Evolutionary conservation across 2,329 filamentous ascomycete genomes (phyloP).

Genomic region (Fusarium temperatum): DNA sequence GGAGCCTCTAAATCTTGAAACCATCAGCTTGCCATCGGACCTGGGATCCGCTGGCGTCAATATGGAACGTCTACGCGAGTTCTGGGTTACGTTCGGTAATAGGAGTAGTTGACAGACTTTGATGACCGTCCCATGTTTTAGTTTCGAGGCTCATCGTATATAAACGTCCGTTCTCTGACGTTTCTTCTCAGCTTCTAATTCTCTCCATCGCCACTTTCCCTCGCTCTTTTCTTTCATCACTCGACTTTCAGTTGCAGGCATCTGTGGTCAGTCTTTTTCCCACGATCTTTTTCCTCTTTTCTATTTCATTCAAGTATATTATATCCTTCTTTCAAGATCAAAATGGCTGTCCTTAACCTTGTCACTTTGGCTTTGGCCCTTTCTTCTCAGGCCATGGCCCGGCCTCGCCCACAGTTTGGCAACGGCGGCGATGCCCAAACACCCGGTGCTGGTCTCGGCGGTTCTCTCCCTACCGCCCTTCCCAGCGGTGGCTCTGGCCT

Average conservation of each 20-base stretch:
- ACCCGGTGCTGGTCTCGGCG: conserved; percentile 25
- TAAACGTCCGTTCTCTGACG: conserved; percentile 27
- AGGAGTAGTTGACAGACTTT: conserved; percentile 8
- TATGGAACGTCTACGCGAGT: conserved; percentile 17
- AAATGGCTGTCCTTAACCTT: conserved; percentile 41
- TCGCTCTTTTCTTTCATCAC: conserved; percentile 36
- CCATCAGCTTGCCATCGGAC: conserved; percentile 29
- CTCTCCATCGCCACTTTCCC: conserved; percentile 37
- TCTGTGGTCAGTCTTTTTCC: conserved; percentile 40
- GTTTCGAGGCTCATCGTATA: conserved; percentile 8
- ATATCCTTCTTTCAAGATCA: conserved; percentile 15
- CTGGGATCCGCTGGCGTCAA: conserved; percentile 29
- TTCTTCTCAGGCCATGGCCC: conserved; percentile 32
- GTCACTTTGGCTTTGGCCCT: conserved; percentile 42
- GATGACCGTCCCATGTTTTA: conserved; percentile 11
- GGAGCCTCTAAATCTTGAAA: conserved; percentile 34
- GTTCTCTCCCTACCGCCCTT: conserved; percentile 4
- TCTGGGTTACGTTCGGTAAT: conserved; percentile 15
- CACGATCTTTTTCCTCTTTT: conserved; percentile 26
- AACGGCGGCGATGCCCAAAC: conserved; percentile 11
- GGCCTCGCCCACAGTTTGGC: conserved; percentile 26
- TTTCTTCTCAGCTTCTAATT: conserved; percentile 11
- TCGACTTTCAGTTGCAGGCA: conserved; percentile 42
- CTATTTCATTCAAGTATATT: conserved; percentile 6
- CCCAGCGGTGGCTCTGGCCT: conserved; percentile 15